Conservation (phyloP, 1,139 yeast genomes). For the Saccharomycopsis phalli region DNA sequence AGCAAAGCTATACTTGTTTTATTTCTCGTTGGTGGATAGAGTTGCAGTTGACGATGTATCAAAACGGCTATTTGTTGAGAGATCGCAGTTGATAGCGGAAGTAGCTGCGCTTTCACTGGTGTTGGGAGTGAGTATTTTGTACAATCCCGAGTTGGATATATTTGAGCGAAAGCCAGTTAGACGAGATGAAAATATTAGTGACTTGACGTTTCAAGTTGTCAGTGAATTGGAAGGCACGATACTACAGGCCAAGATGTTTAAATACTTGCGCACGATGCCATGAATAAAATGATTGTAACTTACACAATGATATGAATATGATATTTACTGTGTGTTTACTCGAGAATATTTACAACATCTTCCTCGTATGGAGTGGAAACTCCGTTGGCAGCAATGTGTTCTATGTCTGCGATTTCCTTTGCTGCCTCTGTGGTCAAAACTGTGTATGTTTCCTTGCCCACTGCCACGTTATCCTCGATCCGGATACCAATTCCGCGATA, state of each 20-base stretch:
- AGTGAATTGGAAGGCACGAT: slow-evolving; percentile 4
- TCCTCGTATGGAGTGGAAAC: slow-evolving; percentile 44
- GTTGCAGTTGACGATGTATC: slow-evolving; percentile 7
- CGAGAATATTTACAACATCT: slow-evolving; percentile 39
- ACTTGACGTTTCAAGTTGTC: background rate
- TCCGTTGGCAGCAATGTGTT: slow-evolving; percentile 49
- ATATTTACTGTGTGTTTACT: background rate
- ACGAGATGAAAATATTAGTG: background rate
- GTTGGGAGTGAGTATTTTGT: background rate
- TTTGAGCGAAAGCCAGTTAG: background rate
- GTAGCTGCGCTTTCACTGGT: background rate
- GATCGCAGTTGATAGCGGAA: background rate
- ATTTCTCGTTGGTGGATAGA: slow-evolving; percentile 23
- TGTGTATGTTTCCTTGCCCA: slow-evolving; percentile 51
- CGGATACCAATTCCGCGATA: slow-evolving; percentile 89
- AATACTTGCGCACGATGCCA: too few relatives aligned
- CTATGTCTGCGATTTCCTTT: slow-evolving; percentile 77
- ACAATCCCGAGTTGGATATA: background rate
- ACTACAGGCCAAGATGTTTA: slow-evolving; percentile 1
- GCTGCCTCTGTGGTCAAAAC: slow-evolving; percentile 74
- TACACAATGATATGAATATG: background rate
- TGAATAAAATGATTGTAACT: background rate
- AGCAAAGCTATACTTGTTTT: slow-evolving; percentile 23
- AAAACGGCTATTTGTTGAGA: background rate
- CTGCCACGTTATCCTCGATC: slow-evolving; percentile 85